A percentile compares a stretch with the other conserved stretches of the same genome.
These are phyloP conservation scores for Pyrus communis DNA, from an alignment of 306 rosid species.

Conservation along the genomic window DNA sequence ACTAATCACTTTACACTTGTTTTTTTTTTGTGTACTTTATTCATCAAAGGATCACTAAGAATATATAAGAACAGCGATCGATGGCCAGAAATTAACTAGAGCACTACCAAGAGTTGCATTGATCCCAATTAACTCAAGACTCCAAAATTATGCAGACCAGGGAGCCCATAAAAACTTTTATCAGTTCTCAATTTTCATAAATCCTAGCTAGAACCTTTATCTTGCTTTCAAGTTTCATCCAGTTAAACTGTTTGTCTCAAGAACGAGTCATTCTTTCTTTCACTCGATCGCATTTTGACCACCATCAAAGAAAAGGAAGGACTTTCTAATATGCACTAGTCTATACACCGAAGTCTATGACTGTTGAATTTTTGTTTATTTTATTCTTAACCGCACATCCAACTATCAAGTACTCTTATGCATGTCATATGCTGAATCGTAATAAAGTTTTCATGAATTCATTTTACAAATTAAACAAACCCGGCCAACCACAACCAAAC, in stretches of 20 bases:
- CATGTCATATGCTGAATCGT: too few relatives aligned
- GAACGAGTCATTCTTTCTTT: neutral
- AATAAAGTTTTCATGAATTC: neutral
- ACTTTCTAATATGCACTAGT: neutral
- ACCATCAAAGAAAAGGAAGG: too few relatives aligned
- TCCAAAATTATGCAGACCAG: neutral
- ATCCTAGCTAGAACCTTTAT: too few relatives aligned
- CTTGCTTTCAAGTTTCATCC: neutral
- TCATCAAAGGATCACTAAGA: neutral
- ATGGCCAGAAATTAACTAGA: neutral
- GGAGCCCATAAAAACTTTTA: neutral
- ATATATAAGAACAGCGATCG: neutral
- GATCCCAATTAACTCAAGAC: neutral
- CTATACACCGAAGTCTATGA: neutral
- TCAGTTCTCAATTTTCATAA: neutral
- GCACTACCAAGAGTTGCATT: conserved; percentile 1
- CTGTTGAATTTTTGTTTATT: too few relatives aligned
- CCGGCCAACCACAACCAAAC: neutral
- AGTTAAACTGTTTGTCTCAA: neutral
- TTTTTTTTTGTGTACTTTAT: neutral
- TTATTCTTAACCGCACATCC: neutral
- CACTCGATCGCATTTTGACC: neutral
- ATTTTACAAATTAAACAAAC: neutral
- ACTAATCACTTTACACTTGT: conserved; percentile 3
- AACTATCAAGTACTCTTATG: neutral